Base-by-base conservation (phyloP, 129 eudicot species). In the Rutidosis leptorrhynchoides region DNA sequence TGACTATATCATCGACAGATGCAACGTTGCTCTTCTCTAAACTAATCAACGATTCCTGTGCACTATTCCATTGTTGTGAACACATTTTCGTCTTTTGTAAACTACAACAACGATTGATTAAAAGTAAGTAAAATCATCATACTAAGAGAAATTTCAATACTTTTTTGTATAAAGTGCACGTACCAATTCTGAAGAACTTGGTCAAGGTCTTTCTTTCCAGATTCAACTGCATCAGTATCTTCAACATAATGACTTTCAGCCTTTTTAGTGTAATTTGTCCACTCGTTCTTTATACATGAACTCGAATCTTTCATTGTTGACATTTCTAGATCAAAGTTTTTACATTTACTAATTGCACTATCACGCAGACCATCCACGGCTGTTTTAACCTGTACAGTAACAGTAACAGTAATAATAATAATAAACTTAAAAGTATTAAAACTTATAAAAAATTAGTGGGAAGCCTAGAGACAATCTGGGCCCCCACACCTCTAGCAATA, bases 1-100 rank as follows among this genome's bases (percentile, higher is more conserved):
- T 79, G 29, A 94, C 92, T 24, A 94, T 89, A 70, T 84, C 78
- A 58, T 84, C 79, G 23, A 94, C 83, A 12, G 97, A 89, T 72
- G 92, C 89, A 65, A 86, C 87, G 71, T 94, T 94, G 73, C 76
- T 86, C 80, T 82, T 82, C 78, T 94, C 95, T 40, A 89, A 83
- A 66, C 79, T 70, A 16, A 94, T 83, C 83, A 94, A 81, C 12
- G 99, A 94, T 69, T 86, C 87, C 70, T 94, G 90, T 26, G 99
- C 99, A 62, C 70, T 84, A 58, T 70, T 82, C 99, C 99, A 94
- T 29, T 94, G 99, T 69, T 82, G 86, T 42, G 89, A 85, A 19
- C 96, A 93, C 82, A 86, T 69, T 83, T 86, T 79, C 5, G 87
- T 85, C 88, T 89, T 83, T 70, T 81, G 72, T 83, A 89, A 69